These are phyloP conservation scores for Epichloe amarillans DNA, from an alignment of 2,329 filamentous ascomycete species.

Conservation along the genomic window DNA sequence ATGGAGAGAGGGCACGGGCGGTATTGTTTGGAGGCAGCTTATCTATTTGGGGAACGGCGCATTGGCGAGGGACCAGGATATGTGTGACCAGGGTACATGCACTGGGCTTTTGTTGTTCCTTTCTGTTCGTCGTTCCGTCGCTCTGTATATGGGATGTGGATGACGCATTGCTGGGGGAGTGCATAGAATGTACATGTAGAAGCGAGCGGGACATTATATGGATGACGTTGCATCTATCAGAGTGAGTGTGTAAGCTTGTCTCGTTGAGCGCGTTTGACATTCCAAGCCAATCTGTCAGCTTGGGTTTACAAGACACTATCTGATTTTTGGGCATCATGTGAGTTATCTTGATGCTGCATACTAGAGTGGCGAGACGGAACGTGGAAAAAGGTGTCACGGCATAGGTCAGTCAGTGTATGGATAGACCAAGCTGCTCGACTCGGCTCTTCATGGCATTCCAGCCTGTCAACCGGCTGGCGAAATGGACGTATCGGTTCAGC, in stretches of 20 bases:
- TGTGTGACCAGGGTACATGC: not conserved
- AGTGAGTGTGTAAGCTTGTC: too few species aligned
- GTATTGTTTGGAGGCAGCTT: constrained; percentile 85
- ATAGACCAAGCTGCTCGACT: constrained; percentile 68
- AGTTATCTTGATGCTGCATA: not conserved
- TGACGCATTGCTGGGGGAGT: too few species aligned
- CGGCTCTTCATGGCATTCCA: constrained; percentile 95
- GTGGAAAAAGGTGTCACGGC: not conserved
- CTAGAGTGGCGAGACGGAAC: not conserved
- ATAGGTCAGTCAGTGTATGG: constrained; percentile 8
- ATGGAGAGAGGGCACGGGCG: constrained; percentile 54
- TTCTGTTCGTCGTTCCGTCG: not conserved
- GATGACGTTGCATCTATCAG: too few species aligned
- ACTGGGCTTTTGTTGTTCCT: not conserved
- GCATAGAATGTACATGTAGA: too few species aligned
- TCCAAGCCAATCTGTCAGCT: too few species aligned
- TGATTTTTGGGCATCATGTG: not conserved
- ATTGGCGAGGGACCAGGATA: constrained; percentile 7
- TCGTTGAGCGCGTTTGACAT: too few species aligned
- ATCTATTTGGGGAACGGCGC: constrained; percentile 63
- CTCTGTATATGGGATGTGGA: not conserved
- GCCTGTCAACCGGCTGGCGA: constrained; percentile 46
- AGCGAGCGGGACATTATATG: too few species aligned
- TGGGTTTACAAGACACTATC: too few species aligned
- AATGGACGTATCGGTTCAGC: constrained; percentile 5